Evolutionary conservation across 169 alveolate species (phyloP).

Genomic region (Perkinsus chesapeaki): DNA sequence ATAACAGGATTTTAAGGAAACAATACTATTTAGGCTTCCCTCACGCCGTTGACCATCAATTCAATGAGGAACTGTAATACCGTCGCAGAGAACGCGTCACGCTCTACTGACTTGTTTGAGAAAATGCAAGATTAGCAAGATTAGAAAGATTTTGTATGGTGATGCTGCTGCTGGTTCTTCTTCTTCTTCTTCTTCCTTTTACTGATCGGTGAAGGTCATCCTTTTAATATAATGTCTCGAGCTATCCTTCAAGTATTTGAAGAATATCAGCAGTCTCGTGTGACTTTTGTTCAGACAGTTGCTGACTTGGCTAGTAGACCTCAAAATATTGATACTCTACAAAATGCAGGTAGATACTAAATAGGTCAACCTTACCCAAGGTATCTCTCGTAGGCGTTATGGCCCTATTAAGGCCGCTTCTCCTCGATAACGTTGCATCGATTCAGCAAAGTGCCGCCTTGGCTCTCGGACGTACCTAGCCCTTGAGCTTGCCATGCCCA

Average conservation of each 20-base stretch:
- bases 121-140: background rate
- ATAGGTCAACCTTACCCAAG: background rate
- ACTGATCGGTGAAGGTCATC: background rate
- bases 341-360: conserved; percentile 61
- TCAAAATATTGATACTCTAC: conserved; percentile 82
- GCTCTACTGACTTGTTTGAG: too few relatives aligned
- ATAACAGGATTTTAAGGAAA: too few relatives aligned
- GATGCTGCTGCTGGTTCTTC: background rate
- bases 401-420: conserved; percentile 77
- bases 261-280: conserved; percentile 84
- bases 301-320: conserved; percentile 87
- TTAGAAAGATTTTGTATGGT: background rate
- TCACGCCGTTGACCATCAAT: too few relatives aligned
- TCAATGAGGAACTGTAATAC: background rate
- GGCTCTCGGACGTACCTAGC: conserved; percentile 74
- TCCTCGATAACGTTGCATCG: conserved; percentile 79
- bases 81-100: background rate
- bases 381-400: conserved; percentile 54
- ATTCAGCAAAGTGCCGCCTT: conserved; percentile 87
- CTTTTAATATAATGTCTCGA: conserved; percentile 54
- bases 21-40: too few relatives aligned
- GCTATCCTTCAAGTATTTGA: conserved; percentile 82
- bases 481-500: background rate
- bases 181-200: background rate
- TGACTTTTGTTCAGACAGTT: conserved; percentile 84